These are phyloP conservation scores for Eucalyptus pauciflora DNA, from an alignment of 345 rosid species.

Conservation along the genomic window DNA sequence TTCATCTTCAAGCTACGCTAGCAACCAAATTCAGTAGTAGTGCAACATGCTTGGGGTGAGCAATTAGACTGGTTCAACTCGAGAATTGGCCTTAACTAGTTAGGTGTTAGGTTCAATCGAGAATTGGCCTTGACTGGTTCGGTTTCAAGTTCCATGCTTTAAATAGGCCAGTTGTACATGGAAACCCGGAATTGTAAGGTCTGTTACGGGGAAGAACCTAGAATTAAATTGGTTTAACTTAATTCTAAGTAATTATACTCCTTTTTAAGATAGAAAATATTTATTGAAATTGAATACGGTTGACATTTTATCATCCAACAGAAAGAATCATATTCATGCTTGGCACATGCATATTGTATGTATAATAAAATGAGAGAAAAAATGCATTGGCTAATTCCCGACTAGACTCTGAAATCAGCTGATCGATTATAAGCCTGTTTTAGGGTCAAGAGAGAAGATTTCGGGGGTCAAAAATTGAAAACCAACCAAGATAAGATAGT, in stretches of 20 bases:
- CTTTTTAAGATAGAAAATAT: not conserved
- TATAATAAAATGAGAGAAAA: not conserved
- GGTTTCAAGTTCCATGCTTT: not conserved
- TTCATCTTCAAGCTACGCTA: not conserved
- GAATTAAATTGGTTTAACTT: not conserved
- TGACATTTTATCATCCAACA: not conserved
- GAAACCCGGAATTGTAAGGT: not conserved
- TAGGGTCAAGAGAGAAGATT: not conserved
- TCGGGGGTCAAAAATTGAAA: not conserved
- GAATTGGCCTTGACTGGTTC: not conserved
- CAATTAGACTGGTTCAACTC: not conserved
- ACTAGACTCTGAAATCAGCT: not conserved
- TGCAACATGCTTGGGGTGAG: not conserved
- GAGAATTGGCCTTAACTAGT: accelerated
- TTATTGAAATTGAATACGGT: not conserved
- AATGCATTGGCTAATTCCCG: not conserved
- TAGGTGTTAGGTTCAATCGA: no score
- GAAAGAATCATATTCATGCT: not conserved
- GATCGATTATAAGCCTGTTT: not conserved
- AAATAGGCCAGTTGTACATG: not conserved
- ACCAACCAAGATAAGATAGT: not conserved
- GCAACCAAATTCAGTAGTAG: not conserved
- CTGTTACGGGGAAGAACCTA: not conserved
- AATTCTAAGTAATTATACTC: not conserved
- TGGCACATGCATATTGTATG: not conserved